Conservation (phyloP, 192 early-diverging fungal genomes). For the Gaertneriomyces semiglobifer region DNA sequence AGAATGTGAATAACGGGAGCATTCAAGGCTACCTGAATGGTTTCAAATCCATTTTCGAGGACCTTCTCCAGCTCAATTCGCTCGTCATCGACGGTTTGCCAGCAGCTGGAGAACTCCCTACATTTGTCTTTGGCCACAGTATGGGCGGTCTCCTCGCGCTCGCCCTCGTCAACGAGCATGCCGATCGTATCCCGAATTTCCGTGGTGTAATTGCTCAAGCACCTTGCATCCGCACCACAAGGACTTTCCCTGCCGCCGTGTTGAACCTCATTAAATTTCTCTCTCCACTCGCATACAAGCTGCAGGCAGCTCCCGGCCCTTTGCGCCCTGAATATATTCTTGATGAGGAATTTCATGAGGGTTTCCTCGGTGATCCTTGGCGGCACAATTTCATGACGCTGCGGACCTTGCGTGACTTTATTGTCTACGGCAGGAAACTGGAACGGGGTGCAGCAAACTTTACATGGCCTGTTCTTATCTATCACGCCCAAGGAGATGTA, state of each 20-base stretch:
- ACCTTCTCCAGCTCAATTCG: slow-evolving; percentile 5
- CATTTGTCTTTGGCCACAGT: slow-evolving; percentile 54
- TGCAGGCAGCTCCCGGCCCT: too few relatives aligned
- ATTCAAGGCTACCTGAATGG: slow-evolving; percentile 40
- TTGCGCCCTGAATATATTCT: too few relatives aligned
- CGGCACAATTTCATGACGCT: slow-evolving; percentile 50
- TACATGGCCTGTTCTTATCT: background rate
- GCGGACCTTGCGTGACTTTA: slow-evolving; percentile 43
- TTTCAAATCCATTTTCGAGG: slow-evolving; percentile 33
- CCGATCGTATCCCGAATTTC: slow-evolving; percentile 42
- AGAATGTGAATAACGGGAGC: slow-evolving; percentile 47
- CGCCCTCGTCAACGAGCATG: slow-evolving; percentile 18
- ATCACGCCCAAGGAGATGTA: background rate
- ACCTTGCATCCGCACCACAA: slow-evolving; percentile 4
- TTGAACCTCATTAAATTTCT: background rate
- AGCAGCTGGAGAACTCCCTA: slow-evolving; percentile 31
- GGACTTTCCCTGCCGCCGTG: background rate
- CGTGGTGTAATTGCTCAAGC: slow-evolving; percentile 39
- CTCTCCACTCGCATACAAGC: slow-evolving; percentile 16
- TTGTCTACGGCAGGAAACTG: slow-evolving; percentile 32
- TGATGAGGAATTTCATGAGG: background rate
- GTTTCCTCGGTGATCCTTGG: slow-evolving; percentile 33
- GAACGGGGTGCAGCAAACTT: background rate
- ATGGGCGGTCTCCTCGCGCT: slow-evolving; percentile 26
- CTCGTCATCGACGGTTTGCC: slow-evolving; percentile 25